A percentile compares a stretch with the other conserved stretches of the same genome.
phyloP scores from a whole-genome alignment of 768 basidiomycete species.

The Mycena sanguinolenta region DNA sequence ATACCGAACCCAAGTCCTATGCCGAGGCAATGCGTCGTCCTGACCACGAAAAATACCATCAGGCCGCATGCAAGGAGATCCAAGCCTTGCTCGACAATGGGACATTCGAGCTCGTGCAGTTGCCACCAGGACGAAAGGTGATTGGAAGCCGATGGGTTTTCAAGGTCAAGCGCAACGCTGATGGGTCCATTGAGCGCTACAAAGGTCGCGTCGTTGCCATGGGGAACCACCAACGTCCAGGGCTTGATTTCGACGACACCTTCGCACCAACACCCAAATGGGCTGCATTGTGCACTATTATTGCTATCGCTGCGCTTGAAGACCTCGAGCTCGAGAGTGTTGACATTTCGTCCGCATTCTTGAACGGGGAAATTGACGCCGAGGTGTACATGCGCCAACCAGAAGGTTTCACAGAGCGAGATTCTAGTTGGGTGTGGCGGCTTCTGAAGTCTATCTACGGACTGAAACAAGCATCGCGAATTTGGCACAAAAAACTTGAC shows the following conservation, averaged over 20 bases:
- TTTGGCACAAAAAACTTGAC: constrained; percentile 3
- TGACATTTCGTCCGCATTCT: too few species aligned
- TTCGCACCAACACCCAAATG: constrained; percentile 40
- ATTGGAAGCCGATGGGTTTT: constrained; percentile 46
- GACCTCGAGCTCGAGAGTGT: constrained; percentile 48
- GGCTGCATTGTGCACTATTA: constrained; percentile 42
- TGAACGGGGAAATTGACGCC: too few species aligned
- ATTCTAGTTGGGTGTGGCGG: constrained; percentile 1
- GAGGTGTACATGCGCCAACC: too few species aligned
- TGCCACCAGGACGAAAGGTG: constrained; percentile 36
- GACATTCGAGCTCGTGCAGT: constrained; percentile 12
- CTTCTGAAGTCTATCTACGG: constrained; percentile 56
- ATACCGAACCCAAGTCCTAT: too few species aligned
- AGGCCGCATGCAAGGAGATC: too few species aligned
- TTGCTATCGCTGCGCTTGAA: constrained; percentile 47
- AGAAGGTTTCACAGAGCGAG: too few species aligned
- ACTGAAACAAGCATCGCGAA: constrained; percentile 51
- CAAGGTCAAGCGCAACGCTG: constrained; percentile 47
- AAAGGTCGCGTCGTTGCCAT: too few species aligned
- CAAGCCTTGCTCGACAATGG: constrained; percentile 26
- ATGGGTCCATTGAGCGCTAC: constrained; percentile 40
- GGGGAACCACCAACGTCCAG: too few species aligned
- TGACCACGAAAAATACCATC: too few species aligned
- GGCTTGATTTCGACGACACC: too few species aligned
- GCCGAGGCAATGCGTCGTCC: too few species aligned